Evolutionary conservation across 805 yeast species (phyloP).

Genomic region (Saccharomycopsis malanga): DNA sequence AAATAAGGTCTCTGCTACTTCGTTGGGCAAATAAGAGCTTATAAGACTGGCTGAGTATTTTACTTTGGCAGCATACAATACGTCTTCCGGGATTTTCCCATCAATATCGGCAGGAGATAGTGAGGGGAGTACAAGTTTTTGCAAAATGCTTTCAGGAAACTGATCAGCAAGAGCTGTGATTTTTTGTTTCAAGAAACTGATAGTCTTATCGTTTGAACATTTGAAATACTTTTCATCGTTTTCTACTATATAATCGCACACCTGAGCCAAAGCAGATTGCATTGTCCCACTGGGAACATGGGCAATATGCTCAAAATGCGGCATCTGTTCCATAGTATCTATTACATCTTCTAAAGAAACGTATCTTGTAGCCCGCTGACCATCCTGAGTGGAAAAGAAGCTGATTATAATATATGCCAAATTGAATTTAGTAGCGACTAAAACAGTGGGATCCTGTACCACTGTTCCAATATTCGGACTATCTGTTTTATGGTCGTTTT

Average conservation of each 20-base stretch:
- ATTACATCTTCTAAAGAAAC: slow-evolving; percentile 17
- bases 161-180: slow-evolving; percentile 8
- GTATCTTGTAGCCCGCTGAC: slow-evolving; percentile 3
- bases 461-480: slow-evolving; percentile 1
- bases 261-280: background rate
- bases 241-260: slow-evolving; percentile 15
- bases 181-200: slow-evolving; percentile 1
- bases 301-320: background rate
- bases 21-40: slow-evolving; percentile 9
- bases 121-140: slow-evolving; percentile 10
- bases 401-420: slow-evolving; percentile 6
- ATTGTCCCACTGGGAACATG: slow-evolving; percentile 3
- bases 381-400: slow-evolving; percentile 3
- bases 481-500: background rate
- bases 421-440: slow-evolving; percentile 14
- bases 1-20: background rate
- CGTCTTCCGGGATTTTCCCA: slow-evolving; percentile 1
- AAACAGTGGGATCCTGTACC: slow-evolving; percentile 12
- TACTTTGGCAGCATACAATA: slow-evolving; percentile 8
- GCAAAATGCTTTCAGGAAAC: slow-evolving; percentile 14
- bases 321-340: slow-evolving; percentile 13
- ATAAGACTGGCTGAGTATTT: slow-evolving; percentile 10
- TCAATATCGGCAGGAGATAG: slow-evolving; percentile 14
- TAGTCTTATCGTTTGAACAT: slow-evolving; percentile 1
- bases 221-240: slow-evolving; percentile 10